Evolutionary conservation across 495 filamentous ascomycete genomes (phyloP).

Genomic region (Massariosphaeria phaeospora): DNA sequence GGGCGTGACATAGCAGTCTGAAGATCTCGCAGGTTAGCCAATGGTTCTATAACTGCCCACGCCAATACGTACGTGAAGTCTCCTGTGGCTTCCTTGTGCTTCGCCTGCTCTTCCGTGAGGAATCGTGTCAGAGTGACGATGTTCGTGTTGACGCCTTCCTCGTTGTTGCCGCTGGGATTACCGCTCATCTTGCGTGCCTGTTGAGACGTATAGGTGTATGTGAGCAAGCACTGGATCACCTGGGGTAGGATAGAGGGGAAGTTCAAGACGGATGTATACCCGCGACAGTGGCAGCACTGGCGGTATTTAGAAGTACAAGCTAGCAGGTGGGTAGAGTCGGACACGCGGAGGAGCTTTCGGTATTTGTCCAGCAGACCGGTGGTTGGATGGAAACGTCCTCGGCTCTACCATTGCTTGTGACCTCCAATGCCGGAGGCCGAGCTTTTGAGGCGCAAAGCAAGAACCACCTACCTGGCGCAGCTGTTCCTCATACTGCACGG

Average conservation of each 20-base stretch:
- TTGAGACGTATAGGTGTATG: background rate
- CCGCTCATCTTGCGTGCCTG: slow-evolving; percentile 33
- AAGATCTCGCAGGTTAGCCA: background rate
- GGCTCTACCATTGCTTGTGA: slow-evolving; percentile 28
- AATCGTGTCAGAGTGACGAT: slow-evolving; percentile 93
- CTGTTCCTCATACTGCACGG: background rate
- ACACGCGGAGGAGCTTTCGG: slow-evolving; percentile 31
- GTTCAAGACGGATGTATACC: background rate
- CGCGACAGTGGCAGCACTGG: background rate
- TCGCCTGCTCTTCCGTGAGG: slow-evolving; percentile 90
- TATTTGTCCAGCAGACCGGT: slow-evolving; percentile 24
- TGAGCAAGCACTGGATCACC: background rate
- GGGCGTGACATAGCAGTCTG: slow-evolving; percentile 90
- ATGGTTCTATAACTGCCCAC: background rate
- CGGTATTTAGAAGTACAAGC: slow-evolving; percentile 7
- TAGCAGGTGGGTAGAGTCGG: slow-evolving; percentile 34
- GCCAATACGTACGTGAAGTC: slow-evolving; percentile 79
- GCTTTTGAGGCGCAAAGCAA: slow-evolving; percentile 11
- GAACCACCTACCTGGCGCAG: slow-evolving; percentile 1
- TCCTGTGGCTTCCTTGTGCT: slow-evolving; percentile 90
- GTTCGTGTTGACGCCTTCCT: slow-evolving; percentile 71
- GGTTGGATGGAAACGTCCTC: slow-evolving; percentile 30
- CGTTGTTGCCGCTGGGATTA: slow-evolving; percentile 38
- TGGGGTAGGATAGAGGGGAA: slow-evolving; percentile 8
- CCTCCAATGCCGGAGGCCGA: slow-evolving; percentile 11